These are phyloP conservation scores for Cordyceps javanica DNA, from an alignment of 2,329 filamentous ascomycete genomes.

Conservation along the genomic window DNA sequence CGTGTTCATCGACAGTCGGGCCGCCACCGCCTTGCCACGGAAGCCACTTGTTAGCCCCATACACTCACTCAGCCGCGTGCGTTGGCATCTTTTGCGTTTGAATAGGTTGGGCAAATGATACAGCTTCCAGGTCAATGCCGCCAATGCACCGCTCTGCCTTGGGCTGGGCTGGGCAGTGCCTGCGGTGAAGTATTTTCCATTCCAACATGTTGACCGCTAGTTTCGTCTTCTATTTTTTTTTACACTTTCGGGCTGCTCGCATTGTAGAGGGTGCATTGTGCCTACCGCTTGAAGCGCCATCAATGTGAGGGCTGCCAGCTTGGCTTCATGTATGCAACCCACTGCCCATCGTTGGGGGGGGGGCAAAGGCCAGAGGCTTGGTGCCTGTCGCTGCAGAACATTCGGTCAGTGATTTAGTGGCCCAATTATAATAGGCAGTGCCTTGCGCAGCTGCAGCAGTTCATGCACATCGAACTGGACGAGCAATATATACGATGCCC, in stretches of 20 bases:
- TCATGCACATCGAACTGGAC: constrained; percentile 2
- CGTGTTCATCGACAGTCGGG: constrained; percentile 5
- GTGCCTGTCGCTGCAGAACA: constrained; percentile 7
- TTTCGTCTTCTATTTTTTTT: neutral
- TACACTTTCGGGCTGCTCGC: neutral
- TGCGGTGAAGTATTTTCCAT: constrained; percentile 5
- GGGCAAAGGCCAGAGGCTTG: neutral
- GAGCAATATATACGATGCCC: neutral
- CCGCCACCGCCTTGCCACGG: constrained; percentile 6
- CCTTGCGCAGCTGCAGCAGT: constrained; percentile 5
- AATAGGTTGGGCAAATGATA: constrained; percentile 2
- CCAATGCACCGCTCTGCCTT: constrained; percentile 4
- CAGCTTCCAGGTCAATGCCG: neutral
- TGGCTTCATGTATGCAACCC: constrained; percentile 3
- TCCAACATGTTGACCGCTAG: constrained; percentile 8
- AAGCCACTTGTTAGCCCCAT: constrained; percentile 8
- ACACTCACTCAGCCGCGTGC: constrained; percentile 4
- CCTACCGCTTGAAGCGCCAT: constrained; percentile 12
- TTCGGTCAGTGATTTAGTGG: constrained; percentile 8
- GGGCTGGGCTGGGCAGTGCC: constrained; percentile 1
- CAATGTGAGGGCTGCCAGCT: neutral
- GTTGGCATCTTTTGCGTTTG: neutral
- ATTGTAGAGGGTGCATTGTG: neutral
- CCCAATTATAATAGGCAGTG: constrained; percentile 2
- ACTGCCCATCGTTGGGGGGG: neutral